These are phyloP conservation scores for Gloeostereum incarnatum DNA, from an alignment of 768 basidiomycete genomes.

Conservation along the genomic window DNA sequence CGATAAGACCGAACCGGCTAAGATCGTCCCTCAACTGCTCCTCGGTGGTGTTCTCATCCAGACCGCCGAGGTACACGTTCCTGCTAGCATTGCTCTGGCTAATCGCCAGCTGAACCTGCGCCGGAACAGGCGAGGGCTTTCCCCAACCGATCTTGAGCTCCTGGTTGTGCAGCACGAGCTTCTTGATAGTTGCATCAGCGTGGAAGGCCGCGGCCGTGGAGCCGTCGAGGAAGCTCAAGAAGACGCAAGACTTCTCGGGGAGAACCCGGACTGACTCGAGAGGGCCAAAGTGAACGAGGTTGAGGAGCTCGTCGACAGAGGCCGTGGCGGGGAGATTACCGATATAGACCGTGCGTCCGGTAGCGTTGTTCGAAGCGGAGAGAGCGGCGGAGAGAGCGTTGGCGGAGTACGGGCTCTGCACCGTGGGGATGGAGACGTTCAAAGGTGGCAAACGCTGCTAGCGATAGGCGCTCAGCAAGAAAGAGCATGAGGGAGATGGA, in stretches of 20 bases:
- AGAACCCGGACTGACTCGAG: constrained; percentile 91
- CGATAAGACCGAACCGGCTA: constrained; percentile 88
- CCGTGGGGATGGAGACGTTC: constrained; percentile 58
- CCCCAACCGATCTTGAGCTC: constrained; percentile 99
- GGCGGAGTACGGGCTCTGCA: constrained; percentile 70
- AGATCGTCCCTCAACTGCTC: constrained; percentile 88
- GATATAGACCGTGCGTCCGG: constrained; percentile 92
- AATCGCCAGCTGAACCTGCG: constrained; percentile 80
- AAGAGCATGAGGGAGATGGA: background rate
- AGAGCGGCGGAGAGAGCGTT: constrained; percentile 69
- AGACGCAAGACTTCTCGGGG: constrained; percentile 95
- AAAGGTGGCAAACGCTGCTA: constrained; percentile 60
- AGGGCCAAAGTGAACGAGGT: constrained; percentile 95
- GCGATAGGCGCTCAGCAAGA: background rate
- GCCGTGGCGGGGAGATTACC: constrained; percentile 94
- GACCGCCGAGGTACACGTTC: constrained; percentile 93
- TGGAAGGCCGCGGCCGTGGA: constrained; percentile 93
- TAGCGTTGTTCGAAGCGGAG: constrained; percentile 53
- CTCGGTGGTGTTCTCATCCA: constrained; percentile 87
- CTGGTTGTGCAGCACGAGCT: constrained; percentile 85
- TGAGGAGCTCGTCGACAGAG: constrained; percentile 95
- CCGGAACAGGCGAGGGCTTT: constrained; percentile 83
- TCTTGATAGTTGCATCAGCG: constrained; percentile 94
- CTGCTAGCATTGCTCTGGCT: constrained; percentile 87
- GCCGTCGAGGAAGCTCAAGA: constrained; percentile 95